These are phyloP conservation scores for Irineochytrium annulatum DNA, from an alignment of 192 early-diverging fungal species.

Conservation along the genomic window DNA sequence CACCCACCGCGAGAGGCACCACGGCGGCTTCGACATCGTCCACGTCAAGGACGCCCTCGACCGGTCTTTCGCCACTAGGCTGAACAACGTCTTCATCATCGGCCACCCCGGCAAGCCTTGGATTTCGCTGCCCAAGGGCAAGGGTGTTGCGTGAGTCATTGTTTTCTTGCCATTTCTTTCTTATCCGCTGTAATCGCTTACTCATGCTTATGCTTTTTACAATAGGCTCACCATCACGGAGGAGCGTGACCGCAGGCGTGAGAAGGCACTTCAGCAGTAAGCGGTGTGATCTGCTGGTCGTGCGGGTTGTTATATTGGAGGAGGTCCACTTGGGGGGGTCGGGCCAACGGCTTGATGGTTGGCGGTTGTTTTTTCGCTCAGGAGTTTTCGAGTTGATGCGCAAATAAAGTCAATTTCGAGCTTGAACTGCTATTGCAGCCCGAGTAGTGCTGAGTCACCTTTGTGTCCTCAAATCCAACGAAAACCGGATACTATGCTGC, in stretches of 20 bases:
- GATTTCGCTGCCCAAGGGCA: conserved; percentile 98
- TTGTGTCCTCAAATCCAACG: no score
- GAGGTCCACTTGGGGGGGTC: no score
- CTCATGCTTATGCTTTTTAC: neutral
- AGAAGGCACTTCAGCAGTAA: conserved; percentile 31
- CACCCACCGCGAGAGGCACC: conserved; percentile 93
- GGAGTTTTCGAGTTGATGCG: no score
- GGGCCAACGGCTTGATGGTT: no score
- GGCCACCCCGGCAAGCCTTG: conserved; percentile 83
- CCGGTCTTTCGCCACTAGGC: conserved; percentile 95
- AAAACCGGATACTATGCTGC: no score
- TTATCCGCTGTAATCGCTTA: neutral
- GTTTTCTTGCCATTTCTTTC: neutral
- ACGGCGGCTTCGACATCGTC: conserved; percentile 97
- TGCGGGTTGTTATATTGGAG: no score
- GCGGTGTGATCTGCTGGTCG: no score
- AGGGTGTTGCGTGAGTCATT: conserved; percentile 96
- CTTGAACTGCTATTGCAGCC: no score
- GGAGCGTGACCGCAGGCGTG: conserved; percentile 93
- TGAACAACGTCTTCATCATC: conserved; percentile 89
- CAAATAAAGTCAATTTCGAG: no score
- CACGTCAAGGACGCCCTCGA: conserved; percentile 98
- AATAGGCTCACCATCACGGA: conserved; percentile 94
- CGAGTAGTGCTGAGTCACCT: no score
- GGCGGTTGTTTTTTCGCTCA: no score